Evolutionary conservation across 495 filamentous ascomycete species (phyloP).

Genomic region (Talaromyces thailandensis): DNA sequence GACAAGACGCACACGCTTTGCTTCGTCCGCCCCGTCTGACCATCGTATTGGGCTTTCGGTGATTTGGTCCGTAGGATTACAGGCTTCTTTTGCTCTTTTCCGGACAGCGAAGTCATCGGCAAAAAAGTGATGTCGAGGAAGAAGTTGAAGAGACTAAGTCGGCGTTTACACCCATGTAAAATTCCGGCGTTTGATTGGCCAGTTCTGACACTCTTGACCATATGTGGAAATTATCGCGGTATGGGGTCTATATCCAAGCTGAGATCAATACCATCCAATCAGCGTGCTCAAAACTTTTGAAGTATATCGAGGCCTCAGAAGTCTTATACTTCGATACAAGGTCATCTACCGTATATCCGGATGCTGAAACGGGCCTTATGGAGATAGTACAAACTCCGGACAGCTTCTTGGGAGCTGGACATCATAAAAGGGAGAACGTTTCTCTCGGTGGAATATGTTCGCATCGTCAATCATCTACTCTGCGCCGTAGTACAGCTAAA

Average conservation of each 20-base stretch:
- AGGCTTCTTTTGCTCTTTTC: background rate
- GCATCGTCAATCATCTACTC: background rate
- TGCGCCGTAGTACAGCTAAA: background rate
- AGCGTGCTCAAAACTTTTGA: background rate
- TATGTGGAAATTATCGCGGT: background rate
- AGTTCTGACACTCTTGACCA: background rate
- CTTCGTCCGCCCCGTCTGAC: background rate
- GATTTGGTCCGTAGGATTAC: background rate
- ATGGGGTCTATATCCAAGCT: background rate
- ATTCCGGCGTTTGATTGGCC: background rate
- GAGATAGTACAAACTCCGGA: background rate
- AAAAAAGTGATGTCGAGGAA: background rate
- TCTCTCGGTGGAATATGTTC: background rate
- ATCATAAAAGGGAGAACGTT: background rate
- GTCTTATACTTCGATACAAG: background rate
- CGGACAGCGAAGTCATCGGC: background rate
- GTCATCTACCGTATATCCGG: background rate
- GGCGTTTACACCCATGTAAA: background rate
- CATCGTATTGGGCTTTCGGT: background rate
- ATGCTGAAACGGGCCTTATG: background rate
- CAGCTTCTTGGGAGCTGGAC: background rate
- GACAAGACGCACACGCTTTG: conserved; percentile 1
- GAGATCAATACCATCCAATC: background rate
- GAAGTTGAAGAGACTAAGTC: background rate
- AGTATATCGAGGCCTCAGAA: background rate